phyloP scores from a whole-genome alignment of 1,139 yeast genomes.

The Suzukiozyma palmioleophila region DNA sequence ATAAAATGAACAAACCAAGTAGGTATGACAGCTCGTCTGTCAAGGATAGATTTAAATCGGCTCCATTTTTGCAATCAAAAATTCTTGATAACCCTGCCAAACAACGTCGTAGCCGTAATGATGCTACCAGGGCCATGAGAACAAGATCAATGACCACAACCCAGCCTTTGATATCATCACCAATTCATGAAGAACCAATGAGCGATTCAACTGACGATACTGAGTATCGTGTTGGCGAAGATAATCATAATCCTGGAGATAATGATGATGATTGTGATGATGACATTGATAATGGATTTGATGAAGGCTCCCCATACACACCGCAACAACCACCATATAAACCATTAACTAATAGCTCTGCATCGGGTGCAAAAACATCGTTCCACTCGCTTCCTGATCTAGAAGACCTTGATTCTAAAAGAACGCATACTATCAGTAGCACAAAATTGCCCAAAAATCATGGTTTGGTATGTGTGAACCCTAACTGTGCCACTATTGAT shows the following conservation, averaged over 20 bases:
- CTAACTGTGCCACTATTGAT: conserved; percentile 39
- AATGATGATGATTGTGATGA: conserved; percentile 18
- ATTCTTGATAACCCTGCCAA: conserved; percentile 31
- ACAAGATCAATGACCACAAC: conserved; percentile 41
- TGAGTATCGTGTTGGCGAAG: conserved; percentile 25
- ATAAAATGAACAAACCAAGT: conserved; percentile 35
- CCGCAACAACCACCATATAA: conserved; percentile 38
- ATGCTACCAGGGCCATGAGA: conserved; percentile 31
- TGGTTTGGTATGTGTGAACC: conserved; percentile 40
- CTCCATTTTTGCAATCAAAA: conserved; percentile 42
- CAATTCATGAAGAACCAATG: conserved; percentile 35
- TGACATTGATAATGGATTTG: conserved; percentile 15
- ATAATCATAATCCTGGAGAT: conserved; percentile 15
- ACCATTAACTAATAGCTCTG: conserved; percentile 6
- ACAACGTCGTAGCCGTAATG: conserved; percentile 15
- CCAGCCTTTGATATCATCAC: conserved; percentile 32
- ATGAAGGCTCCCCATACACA: conserved; percentile 36
- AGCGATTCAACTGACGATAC: conserved; percentile 32
- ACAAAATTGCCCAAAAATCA: conserved; percentile 37
- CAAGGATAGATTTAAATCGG: conserved; percentile 46
- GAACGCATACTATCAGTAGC: conserved; percentile 40
- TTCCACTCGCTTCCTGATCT: conserved; percentile 41
- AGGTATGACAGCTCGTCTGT: conserved; percentile 40
- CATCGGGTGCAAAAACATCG: conserved; percentile 9
- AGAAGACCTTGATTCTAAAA: conserved; percentile 44